Base-by-base conservation (phyloP, 129 eudicot genomes). In the Flaveria brownii region DNA sequence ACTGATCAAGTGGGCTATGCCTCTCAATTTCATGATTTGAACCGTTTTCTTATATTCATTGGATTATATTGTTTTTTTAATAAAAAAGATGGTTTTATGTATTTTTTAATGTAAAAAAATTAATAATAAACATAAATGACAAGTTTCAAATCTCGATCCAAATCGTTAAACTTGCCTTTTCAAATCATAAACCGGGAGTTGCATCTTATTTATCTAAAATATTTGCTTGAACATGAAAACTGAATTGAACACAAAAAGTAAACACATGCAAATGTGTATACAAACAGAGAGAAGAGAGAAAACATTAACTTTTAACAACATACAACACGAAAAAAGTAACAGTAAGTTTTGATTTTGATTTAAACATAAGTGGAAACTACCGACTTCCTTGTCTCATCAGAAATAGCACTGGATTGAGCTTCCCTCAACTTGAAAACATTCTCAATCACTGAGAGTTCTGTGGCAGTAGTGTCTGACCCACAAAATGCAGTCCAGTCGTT, bases 401-500 rank as follows among this genome's bases (percentile, higher is more conserved):
- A 96, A 49, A 91, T 82, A 47, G 88, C 86, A 57, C 72, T 83
- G 0, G 97, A 91, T 74, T 86, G 87, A 36, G 93, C 87, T 62
- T 89, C 97, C 71, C 97, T 87, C 88, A 94, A 75, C 92, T 94
- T 94, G 82, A 94, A 91, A 57, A 91, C 89, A 49, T 90, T 88
- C 87, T 94, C 99, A 9, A 94, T 89, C 5, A 94, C 97, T 11
- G 97, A 87, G 22, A 94, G 66, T 72, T 94, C 97, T 6, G 98
- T 94, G 26, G 97, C 97, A 18, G 99, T 91, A 0, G 99, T 94
- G 78, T 91, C 97, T 0, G 94, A 87, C 0, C 99, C 99, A 76
- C 97, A 91, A 81, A 94, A 94, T 1, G 97, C 96, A 0, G 96
- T 91, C 99, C 99, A 94, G 80, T 94, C 99, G 26, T 94, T 94